Base-by-base conservation (phyloP, 75 land plant genomes). In the Picea sitchensis region DNA sequence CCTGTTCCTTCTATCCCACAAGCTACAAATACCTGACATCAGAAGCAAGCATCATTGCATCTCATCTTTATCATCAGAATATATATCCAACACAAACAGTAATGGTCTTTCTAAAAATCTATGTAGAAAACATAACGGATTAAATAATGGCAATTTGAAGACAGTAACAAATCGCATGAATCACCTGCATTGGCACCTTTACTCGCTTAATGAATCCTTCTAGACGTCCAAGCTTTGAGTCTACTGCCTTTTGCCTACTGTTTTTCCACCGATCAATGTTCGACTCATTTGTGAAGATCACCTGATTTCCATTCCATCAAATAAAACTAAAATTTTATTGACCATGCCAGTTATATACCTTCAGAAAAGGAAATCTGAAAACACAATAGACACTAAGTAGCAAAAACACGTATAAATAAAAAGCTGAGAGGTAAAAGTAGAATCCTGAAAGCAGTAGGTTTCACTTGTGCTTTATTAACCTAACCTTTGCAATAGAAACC, bases 211-310 rank as follows among this genome's bases (percentile, higher is more conserved):
- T 87, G 76, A 97, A 93, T 75, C 86, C 90, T 71, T 88, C 84
- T 62, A 97, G 85, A 23, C 96, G 90, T 77, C 99, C 98, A 80
- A 95, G 61, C 83, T 97, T 97, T 31, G 98, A 93, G 80, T 97
- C 96, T 26, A 97, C 83, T 69, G 99, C 98, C 77, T 85, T 84
- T 75, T 97, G 95, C 78, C 99, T 84, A 76, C 89, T 91, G 23
- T 97, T 93, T 74, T 87, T 97, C 99, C 99, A 97, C 44, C 92
- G 88, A 77, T 95, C 96, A 80, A 97, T 97, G 81, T 93, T 97
- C 34, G 99, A 86, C 85, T 97, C 99, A 81, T 97, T 97, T 62
- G 99, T 90, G 64, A 97, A 97, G 23, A 97, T 91, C 36, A 97
- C 99, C 99, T 96, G 79, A 8, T 47, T 11, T 9, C 56, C 56